Conservation (phyloP, 108 stramenopile species). For the Skeletonema marinoi region DNA sequence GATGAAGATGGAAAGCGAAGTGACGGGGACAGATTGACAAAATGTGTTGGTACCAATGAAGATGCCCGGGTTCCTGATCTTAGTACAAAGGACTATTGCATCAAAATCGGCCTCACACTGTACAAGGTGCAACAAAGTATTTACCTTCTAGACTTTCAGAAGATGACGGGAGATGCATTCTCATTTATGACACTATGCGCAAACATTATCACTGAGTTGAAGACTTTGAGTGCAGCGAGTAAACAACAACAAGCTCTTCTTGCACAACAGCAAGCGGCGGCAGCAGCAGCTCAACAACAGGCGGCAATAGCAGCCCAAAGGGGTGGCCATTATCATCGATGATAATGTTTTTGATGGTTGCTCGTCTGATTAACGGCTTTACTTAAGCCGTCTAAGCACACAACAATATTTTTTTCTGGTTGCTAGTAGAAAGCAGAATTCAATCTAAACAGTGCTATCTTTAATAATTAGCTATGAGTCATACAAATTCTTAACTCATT, state of each 20-base stretch:
- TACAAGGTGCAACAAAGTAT: constrained; percentile 99
- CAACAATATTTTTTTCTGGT: constrained; percentile 2
- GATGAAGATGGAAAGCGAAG: constrained; percentile 48
- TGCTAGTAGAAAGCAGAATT: not conserved
- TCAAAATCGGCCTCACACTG: constrained; percentile 93
- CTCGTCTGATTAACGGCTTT: constrained; percentile 1
- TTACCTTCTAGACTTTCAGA: constrained; percentile 97
- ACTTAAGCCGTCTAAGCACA: not conserved
- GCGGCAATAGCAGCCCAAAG: constrained; percentile 56
- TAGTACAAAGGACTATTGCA: constrained; percentile 81
- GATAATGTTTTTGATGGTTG: constrained; percentile 11
- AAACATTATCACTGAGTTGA: constrained; percentile 97
- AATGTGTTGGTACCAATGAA: constrained; percentile 66
- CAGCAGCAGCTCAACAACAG: constrained; percentile 63
- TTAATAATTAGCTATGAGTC: not conserved
- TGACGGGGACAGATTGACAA: constrained; percentile 52
- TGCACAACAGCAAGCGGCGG: constrained; percentile 74
- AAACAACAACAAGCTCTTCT: constrained; percentile 73
- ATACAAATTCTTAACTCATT: not conserved
- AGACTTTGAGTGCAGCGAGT: constrained; percentile 94
- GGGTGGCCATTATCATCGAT: constrained; percentile 37
- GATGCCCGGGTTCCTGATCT: constrained; percentile 79
- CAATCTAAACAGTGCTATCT: not conserved
- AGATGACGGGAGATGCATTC: constrained; percentile 96
- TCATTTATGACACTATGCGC: constrained; percentile 98